Base-by-base conservation (phyloP, 2,329 filamentous ascomycete species). In the Botrytis hyacinthi region DNA sequence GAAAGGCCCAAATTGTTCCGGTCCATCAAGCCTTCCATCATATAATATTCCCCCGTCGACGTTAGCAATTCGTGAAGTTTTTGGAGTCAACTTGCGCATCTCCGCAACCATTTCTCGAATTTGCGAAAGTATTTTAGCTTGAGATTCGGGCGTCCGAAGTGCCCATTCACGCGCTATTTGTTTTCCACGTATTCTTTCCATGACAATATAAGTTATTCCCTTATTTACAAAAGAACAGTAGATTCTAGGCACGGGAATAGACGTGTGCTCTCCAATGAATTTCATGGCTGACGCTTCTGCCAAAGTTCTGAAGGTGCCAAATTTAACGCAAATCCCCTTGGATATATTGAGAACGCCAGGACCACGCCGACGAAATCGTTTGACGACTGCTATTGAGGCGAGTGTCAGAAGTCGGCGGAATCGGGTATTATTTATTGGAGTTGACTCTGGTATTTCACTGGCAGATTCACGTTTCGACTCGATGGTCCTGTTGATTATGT, bases 191-290 rank as follows among this genome's bases (percentile, higher is more conserved):
- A 83, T 81, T 67, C 78, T 80, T 75, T 82, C 79, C 81, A 83
- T 84, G 54, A 82, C 75, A 51, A 83, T 83, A 54, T 83, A 84
- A 0, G 80, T 81, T 22, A 8, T 42, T 6, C 74, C 78, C 9
- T 73, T 73, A 61, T 67, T 78, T 16, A 72, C 78, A 75, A 83
- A 84, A 37, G 82, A 78, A 75, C 80, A 83, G 44, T 78, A 72
- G 16, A 83, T 78, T 72, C 78, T 81, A 2, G 82, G 82, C 5
- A 82, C 80, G 1, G 82, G 81, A 61, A 83, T 80, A 60, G 80
- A 81, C 6, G 82, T 83, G 71, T 84, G 46, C 44, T 80, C 72
- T 10, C 76, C 75, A 63, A 84, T 77, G 61, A 83, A 83, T 60
- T 72, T 77, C 77, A 84, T 79, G 10, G 81, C 77, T 44, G 76